Evolutionary conservation across 1,284 basidiomycete genomes (phyloP), one percentile per base, ranked within the genome.

Genomic region (Mycosarcoma maydis): DNA sequence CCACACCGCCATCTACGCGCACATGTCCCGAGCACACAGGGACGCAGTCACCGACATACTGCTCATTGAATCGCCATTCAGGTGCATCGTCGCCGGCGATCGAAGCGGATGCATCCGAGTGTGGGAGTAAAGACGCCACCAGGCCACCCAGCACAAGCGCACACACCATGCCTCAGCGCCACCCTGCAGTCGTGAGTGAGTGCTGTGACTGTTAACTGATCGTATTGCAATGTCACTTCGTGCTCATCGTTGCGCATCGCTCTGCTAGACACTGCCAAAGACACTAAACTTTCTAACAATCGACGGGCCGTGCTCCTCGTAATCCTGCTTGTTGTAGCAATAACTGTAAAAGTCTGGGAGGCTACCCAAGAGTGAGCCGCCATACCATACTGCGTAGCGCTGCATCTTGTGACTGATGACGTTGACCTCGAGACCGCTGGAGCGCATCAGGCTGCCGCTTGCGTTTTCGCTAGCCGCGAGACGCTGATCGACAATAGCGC

Each of bases 351-450:
- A 98, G 82, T 97, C 94, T 73, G 94, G 94, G 88, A 95, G 68
- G 16, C 56, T 50, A 43, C 66, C 73, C 39, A 77, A 54, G 40
- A 98, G 86, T 5, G 91, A 93, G 34, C 96, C 96, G 76, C 96
- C 96, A 78, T 93, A 98, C 95, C 95, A 99, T 19, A 98, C 96
- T 13, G 95, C 95, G 78, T 96, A 92, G 55, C 94, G 87, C 85
- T 98, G 96, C 75, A 93, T 90, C 85, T 96, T 98, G 87, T 99
- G 96, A 10, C 91, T 92, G 79, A 99, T 97, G 77, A 99, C 96
- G 64, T 98, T 81, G 29, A 81, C 80, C 14, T 81, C 80, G 41
- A 81, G 29, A 6, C 80, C 80, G 3, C 70, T 74, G 22, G 60
- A 68, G 17, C 89, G 90, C 80, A 90, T 87, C 22, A 86, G 84